These are phyloP conservation scores for Podosphaera xanthii DNA, from an alignment of 2,329 filamentous ascomycete genomes.

Conservation along the genomic window DNA sequence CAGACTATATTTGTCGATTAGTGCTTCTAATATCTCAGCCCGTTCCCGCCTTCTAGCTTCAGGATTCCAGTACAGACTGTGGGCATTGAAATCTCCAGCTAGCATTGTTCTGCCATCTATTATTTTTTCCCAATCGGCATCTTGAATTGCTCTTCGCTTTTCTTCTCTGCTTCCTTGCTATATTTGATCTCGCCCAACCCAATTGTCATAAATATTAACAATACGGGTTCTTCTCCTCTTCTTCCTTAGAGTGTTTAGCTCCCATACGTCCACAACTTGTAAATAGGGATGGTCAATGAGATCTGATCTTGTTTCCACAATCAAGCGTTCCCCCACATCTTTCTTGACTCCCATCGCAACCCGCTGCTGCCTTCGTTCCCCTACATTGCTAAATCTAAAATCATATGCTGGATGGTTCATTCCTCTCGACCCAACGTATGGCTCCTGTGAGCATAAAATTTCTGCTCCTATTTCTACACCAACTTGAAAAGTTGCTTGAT, in stretches of 20 bases:
- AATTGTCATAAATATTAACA: background rate
- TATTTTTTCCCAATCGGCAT: background rate
- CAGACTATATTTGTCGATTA: background rate
- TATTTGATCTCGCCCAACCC: background rate
- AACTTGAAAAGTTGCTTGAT: background rate
- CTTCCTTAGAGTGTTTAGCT: background rate
- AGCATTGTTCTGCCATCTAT: background rate
- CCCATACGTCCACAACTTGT: background rate
- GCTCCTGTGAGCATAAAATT: background rate
- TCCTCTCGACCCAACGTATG: background rate
- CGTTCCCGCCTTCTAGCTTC: background rate
- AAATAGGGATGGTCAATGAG: background rate
- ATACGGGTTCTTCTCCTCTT: background rate
- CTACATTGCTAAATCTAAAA: background rate
- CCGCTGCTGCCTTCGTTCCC: background rate
- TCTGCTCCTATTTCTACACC: background rate
- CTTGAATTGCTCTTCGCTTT: background rate
- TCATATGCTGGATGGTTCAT: background rate
- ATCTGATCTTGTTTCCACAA: background rate
- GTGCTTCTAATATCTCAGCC: background rate
- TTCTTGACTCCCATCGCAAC: background rate
- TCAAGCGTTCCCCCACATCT: background rate
- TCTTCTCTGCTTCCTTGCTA: background rate
- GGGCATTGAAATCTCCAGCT: background rate
- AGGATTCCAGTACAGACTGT: background rate